Conservation (phyloP, 2,329 filamentous ascomycete genomes). For the Venturia carpophila region DNA sequence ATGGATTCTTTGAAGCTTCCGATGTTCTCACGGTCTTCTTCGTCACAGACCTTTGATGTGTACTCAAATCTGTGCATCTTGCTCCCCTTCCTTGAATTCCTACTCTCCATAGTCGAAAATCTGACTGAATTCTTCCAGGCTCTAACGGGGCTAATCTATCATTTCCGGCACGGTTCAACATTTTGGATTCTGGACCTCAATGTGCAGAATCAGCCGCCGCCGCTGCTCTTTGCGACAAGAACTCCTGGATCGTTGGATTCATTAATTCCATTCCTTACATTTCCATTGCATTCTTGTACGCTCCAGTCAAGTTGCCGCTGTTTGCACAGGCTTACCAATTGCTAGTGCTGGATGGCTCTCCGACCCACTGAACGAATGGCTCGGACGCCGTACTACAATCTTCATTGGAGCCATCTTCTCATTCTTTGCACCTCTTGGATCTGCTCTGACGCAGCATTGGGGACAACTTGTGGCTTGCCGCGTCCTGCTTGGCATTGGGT, state of each 20-base stretch:
- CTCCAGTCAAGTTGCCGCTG: background rate
- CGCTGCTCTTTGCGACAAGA: constrained; percentile 23
- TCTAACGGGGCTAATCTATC: constrained; percentile 52
- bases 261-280: constrained; percentile 24
- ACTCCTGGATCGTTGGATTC: constrained; percentile 26
- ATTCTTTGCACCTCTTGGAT: constrained; percentile 31
- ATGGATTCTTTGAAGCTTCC: background rate
- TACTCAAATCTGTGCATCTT: background rate
- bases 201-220: constrained; percentile 13
- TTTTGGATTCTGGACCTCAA: constrained; percentile 31
- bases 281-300: constrained; percentile 20
- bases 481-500: constrained; percentile 28
- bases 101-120: constrained; percentile 20
- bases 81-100: background rate
- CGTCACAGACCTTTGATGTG: background rate
- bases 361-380: constrained; percentile 26
- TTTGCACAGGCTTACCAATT: background rate
- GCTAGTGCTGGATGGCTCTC: constrained; percentile 24
- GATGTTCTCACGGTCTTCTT: background rate
- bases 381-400: constrained; percentile 29
- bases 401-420: constrained; percentile 27
- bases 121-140: background rate
- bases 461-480: constrained; percentile 34
- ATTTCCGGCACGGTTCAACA: constrained; percentile 49
- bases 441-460: constrained; percentile 32